phyloP scores from a whole-genome alignment of 148 eudicot genomes.

The Cornus kousa region DNA sequence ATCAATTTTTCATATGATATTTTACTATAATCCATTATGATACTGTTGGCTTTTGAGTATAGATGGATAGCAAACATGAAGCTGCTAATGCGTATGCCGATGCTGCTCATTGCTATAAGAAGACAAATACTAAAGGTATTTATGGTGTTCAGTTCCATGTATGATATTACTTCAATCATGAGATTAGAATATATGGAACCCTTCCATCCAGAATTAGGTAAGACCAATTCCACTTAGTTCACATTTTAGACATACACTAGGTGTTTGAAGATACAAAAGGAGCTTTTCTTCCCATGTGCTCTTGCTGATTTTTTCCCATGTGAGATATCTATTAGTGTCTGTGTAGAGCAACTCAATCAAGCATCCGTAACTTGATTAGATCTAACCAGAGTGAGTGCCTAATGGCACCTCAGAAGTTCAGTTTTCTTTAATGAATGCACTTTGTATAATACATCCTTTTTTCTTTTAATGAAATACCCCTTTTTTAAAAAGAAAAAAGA shows the following conservation, averaged over 20 bases:
- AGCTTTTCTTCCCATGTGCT: not conserved
- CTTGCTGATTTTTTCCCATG: not conserved
- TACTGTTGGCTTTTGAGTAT: not conserved
- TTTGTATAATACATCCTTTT: too few species aligned
- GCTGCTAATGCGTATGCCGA: conserved; percentile 48
- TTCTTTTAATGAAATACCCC: too few species aligned
- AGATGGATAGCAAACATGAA: conserved; percentile 52
- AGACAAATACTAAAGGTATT: conserved; percentile 40
- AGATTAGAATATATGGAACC: not conserved
- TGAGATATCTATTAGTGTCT: not conserved
- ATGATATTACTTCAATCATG: not conserved
- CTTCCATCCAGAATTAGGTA: not conserved
- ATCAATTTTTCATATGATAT: conserved; percentile 1
- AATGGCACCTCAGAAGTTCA: not conserved
- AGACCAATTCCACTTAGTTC: not conserved
- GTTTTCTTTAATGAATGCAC: too few species aligned
- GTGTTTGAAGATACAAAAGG: not conserved
- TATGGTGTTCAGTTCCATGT: not conserved
- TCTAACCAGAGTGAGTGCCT: not conserved
- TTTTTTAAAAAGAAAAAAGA: too few species aligned
- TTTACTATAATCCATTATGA: conserved; percentile 7
- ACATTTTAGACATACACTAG: not conserved
- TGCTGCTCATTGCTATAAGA: conserved; percentile 52
- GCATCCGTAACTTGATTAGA: not conserved
- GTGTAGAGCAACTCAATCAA: not conserved